Evolutionary conservation across 139 green algal genomes (phyloP).

Genomic region (Tetratostichococcus sp.): DNA sequence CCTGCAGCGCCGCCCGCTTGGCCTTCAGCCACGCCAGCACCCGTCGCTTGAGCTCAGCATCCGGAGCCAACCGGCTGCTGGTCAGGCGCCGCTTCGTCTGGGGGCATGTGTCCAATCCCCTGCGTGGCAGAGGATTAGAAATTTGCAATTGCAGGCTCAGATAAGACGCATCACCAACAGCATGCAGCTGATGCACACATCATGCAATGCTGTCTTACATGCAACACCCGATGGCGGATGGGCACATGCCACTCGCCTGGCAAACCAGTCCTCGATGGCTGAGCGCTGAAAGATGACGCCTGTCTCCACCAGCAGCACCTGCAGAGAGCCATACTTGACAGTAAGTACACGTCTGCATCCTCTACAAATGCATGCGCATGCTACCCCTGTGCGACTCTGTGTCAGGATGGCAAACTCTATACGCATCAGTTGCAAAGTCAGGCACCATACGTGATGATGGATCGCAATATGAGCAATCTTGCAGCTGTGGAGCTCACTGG

Average conservation of each 20-base stretch:
- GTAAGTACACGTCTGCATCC: no score
- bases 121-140: not conserved
- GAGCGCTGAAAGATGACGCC: not conserved
- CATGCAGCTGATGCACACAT: not conserved
- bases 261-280: not conserved
- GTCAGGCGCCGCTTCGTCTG: not conserved
- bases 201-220: no score
- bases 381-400: no score
- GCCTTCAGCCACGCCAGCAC: not conserved
- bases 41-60: not conserved
- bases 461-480: not conserved
- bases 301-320: not conserved
- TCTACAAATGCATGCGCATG: no score
- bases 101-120: not conserved
- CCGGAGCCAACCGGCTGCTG: not conserved
- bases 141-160: no score
- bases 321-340: not conserved
- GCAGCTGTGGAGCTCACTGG: not conserved
- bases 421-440: no score
- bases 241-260: not conserved
- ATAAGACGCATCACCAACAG: not conserved
- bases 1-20: not conserved
- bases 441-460: no score
- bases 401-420: no score
- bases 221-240: no score